These are phyloP conservation scores for Ophiostoma australiae DNA, from an alignment of 2,329 filamentous ascomycete genomes.

Conservation along the genomic window DNA sequence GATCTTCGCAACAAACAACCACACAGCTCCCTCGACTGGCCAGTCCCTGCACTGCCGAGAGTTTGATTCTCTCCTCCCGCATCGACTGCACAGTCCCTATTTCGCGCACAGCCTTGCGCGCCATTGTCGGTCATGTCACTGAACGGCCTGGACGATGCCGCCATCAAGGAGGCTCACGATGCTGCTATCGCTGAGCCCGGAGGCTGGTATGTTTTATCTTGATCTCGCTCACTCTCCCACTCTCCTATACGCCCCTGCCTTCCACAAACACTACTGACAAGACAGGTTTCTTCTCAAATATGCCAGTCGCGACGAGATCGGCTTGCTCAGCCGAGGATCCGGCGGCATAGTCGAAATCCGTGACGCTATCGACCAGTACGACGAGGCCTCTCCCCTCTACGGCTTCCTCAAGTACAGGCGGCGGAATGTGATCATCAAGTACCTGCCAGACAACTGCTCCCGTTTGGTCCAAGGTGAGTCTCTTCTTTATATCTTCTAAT, in stretches of 20 bases:
- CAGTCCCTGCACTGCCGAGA: constrained; percentile 4
- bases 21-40: constrained; percentile 6
- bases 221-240: background rate
- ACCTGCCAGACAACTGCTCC: constrained; percentile 84
- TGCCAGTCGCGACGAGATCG: constrained; percentile 78
- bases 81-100: background rate
- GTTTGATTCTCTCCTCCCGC: constrained; percentile 9
- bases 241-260: background rate
- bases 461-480: constrained; percentile 81
- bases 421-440: constrained; percentile 87
- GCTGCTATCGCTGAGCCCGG: constrained; percentile 74
- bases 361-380: constrained; percentile 69
- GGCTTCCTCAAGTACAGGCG: constrained; percentile 86
- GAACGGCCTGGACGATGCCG: constrained; percentile 81
- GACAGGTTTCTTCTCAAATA: constrained; percentile 92
- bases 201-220: constrained; percentile 69
- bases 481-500: background rate
- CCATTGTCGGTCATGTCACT: constrained; percentile 67
- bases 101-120: constrained; percentile 14
- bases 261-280: background rate
- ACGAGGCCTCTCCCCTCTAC: constrained; percentile 82
- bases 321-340: constrained; percentile 68
- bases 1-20: constrained; percentile 2
- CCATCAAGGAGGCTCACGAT: constrained; percentile 80
- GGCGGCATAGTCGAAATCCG: constrained; percentile 82